Evolutionary conservation across 257 asterid species (phyloP).

Genomic region (Nicotiana knightiana): DNA sequence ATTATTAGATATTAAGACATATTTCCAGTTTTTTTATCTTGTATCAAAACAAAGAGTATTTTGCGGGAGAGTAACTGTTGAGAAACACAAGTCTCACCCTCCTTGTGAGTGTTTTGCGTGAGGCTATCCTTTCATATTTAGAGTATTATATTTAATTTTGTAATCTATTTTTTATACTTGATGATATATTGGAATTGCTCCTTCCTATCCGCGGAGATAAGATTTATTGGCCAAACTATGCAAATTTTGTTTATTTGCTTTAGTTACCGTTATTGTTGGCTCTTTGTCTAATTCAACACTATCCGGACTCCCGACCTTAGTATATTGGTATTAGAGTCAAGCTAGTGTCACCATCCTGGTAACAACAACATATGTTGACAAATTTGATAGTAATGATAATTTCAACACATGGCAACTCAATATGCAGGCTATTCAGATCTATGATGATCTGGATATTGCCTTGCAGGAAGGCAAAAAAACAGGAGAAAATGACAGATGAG

Average conservation of each 20-base stretch:
- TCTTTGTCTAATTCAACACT: neutral
- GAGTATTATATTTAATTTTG: too few species aligned
- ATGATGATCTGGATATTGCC: too few species aligned
- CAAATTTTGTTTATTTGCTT: neutral
- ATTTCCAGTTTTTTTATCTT: neutral
- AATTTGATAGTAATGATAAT: too few species aligned
- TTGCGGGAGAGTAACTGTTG: neutral
- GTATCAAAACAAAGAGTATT: neutral
- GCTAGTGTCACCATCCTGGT: too few species aligned
- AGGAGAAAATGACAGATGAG: too few species aligned
- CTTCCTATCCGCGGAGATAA: neutral
- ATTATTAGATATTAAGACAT: neutral
- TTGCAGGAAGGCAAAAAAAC: too few species aligned
- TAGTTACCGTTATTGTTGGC: neutral
- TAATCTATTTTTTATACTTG: neutral
- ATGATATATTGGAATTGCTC: neutral
- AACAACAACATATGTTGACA: too few species aligned
- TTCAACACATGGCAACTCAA: too few species aligned
- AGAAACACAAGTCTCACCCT: neutral
- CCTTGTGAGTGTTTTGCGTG: neutral
- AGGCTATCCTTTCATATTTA: neutral
- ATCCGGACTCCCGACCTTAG: neutral
- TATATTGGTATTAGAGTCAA: too few species aligned
- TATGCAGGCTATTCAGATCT: too few species aligned
- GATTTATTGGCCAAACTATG: neutral